Base-by-base conservation (phyloP, 1,284 basidiomycete species). In the Bjerkandera adusta region DNA sequence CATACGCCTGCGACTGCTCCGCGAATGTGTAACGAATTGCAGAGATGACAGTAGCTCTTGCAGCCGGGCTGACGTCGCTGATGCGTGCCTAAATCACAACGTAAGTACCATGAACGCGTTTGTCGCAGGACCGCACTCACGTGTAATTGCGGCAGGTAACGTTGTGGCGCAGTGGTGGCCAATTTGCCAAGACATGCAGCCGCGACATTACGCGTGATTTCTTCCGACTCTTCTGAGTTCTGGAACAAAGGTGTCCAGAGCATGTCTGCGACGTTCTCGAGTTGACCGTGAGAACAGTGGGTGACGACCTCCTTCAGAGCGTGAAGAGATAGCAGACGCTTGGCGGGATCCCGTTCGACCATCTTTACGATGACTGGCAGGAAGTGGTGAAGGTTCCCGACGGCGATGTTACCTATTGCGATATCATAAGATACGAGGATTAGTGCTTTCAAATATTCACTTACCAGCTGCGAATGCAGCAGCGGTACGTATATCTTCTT, bases 181-280 rank as follows among this genome's bases (percentile, higher is more conserved):
- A 99, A 75, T 65, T 97, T 95, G 37, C 96, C 97, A 15, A 99
- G 78, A 64, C 96, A 99, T 16, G 97, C 95, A 36, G 96, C 94
- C 26, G 93, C 92, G 48, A 98, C 91, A 63, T 96, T 97, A 46
- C 95, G 76, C 3, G 92, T 89, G 3, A 88, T 90, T 65, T 98
- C 96, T 56, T 97, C 93, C 12, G 89, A 79, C 51, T 81, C 84
- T 50, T 86, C 79, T 11, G 89, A 89, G 63, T 89, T 85, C 59
- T 89, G 82, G 64, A 97, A 95, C 13, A 96, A 76, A 0, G 95
- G 93, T 3, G 76, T 76, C 97, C 97, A 99, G 10, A 98, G 79
- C 15, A 79, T 69, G 45, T 96, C 91, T 1, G 94, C 92, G 27
- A 97, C 81, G 20, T 77, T 75, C 55, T 92, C 89, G 18, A 98